These are phyloP conservation scores for Aspergillus bombycis DNA, from an alignment of 2,329 filamentous ascomycete genomes.

Conservation along the genomic window DNA sequence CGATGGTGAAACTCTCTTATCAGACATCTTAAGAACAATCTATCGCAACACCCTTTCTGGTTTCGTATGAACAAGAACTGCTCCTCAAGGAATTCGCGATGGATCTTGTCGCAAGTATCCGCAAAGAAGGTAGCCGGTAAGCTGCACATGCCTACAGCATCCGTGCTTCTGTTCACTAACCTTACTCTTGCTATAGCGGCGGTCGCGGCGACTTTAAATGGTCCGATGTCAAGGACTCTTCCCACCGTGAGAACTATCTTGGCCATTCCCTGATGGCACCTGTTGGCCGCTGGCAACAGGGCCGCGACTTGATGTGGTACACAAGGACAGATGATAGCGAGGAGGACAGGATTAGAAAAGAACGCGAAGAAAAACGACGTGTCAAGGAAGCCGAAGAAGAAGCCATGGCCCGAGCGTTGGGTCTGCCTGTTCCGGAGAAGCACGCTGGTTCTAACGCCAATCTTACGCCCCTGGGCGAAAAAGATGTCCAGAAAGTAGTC, in stretches of 20 bases:
- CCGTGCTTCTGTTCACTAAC: background rate
- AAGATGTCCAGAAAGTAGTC: slow-evolving; percentile 59
- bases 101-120: slow-evolving; percentile 91
- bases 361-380: slow-evolving; percentile 73
- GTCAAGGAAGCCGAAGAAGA: slow-evolving; percentile 94
- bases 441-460: slow-evolving; percentile 66
- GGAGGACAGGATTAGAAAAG: slow-evolving; percentile 53
- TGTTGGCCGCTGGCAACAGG: slow-evolving; percentile 88
- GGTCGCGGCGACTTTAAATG: slow-evolving; percentile 92
- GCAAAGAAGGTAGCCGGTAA: slow-evolving; percentile 81
- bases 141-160: slow-evolving; percentile 11
- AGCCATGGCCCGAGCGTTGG: slow-evolving; percentile 80
- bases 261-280: slow-evolving; percentile 91
- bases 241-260: slow-evolving; percentile 87
- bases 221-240: slow-evolving; percentile 86
- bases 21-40: background rate
- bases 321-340: slow-evolving; percentile 60
- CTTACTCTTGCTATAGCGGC: slow-evolving; percentile 57
- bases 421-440: slow-evolving; percentile 69
- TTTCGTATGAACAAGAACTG: background rate
- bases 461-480: slow-evolving; percentile 63
- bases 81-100: slow-evolving; percentile 53
- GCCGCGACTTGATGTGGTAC: slow-evolving; percentile 69
- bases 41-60: background rate
- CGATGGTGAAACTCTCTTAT: slow-evolving; percentile 7